phyloP scores from a whole-genome alignment of 1,284 basidiomycete genomes.

The Trametes polyzona region DNA sequence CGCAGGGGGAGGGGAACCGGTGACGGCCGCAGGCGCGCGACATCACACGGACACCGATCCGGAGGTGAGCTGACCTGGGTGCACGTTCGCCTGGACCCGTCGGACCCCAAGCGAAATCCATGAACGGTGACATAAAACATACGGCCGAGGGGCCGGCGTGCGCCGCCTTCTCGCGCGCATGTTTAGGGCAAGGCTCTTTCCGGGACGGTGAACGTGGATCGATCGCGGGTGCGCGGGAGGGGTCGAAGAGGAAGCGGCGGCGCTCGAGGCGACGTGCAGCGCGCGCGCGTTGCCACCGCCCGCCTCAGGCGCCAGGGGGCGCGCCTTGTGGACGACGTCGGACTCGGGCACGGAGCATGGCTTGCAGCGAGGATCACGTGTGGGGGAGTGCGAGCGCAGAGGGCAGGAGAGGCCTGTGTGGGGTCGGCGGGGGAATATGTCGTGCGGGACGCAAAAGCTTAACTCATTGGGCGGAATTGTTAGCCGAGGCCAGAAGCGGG shows the following conservation, averaged over 20 bases:
- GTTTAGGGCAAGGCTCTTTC: neutral
- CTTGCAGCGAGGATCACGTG: constrained; percentile 18
- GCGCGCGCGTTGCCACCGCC: too few species aligned
- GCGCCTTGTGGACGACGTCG: constrained; percentile 3
- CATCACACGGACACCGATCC: constrained; percentile 25
- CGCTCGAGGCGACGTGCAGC: too few species aligned
- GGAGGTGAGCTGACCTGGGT: constrained; percentile 15
- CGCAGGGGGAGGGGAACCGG: constrained; percentile 13
- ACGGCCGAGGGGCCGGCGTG: neutral
- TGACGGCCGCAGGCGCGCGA: constrained; percentile 8
- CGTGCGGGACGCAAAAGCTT: constrained; percentile 18
- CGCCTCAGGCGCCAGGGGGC: constrained; percentile 4
- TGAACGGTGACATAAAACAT: constrained; percentile 10
- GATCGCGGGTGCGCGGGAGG: constrained; percentile 6
- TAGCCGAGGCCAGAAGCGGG: constrained; percentile 7
- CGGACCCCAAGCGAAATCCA: neutral
- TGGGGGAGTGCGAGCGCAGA: constrained; percentile 11
- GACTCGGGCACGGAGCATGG: constrained; percentile 25
- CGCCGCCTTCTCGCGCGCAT: neutral
- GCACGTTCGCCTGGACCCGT: constrained; percentile 17
- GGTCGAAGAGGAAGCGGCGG: too few species aligned
- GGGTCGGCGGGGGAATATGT: neutral
- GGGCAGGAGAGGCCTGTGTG: neutral
- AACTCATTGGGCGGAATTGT: constrained; percentile 15
- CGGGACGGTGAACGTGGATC: neutral